A percentile compares a stretch with the other conserved stretches of the same genome.
Evolutionary conservation across 495 filamentous ascomycete genomes (phyloP).

Genomic region (Evernia prunastri): DNA sequence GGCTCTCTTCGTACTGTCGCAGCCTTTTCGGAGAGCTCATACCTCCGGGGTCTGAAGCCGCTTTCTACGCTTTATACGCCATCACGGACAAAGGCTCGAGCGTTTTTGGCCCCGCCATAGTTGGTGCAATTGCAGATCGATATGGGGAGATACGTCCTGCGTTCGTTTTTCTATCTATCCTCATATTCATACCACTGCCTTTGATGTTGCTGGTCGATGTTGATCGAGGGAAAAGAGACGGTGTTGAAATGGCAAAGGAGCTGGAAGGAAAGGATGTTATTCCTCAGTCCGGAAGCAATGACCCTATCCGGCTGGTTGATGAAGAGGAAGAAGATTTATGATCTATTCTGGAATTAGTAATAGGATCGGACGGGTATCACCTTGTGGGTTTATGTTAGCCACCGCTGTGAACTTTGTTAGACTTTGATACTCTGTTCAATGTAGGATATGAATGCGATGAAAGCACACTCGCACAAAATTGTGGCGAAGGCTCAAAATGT

Average conservation of each 20-base stretch:
- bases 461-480: not conserved
- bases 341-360: not conserved
- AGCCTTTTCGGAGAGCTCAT: conserved; percentile 89
- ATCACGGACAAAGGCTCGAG: conserved; percentile 97
- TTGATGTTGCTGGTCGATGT: conserved; percentile 82
- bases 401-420: not conserved
- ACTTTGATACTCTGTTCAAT: not conserved
- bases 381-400: not conserved
- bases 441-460: not conserved
- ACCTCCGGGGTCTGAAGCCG: conserved; percentile 87
- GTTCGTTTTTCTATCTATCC: conserved; percentile 81
- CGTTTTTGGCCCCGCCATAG: conserved; percentile 89
- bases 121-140: conserved; percentile 82
- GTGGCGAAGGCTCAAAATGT: not conserved
- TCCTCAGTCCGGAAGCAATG: conserved; percentile 2
- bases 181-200: conserved; percentile 77
- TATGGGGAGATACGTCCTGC: conserved; percentile 88
- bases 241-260: conserved; percentile 58
- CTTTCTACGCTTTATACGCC: conserved; percentile 93
- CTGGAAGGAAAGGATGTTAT: conserved; percentile 42
- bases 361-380: not conserved
- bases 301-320: conserved; percentile 12
- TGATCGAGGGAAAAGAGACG: conserved; percentile 80
- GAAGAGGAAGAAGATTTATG: conserved; percentile 20
- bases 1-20: conserved; percentile 87